Evolutionary conservation across 345 rosid species (phyloP).

Genomic region (Clarkia xantiana): DNA sequence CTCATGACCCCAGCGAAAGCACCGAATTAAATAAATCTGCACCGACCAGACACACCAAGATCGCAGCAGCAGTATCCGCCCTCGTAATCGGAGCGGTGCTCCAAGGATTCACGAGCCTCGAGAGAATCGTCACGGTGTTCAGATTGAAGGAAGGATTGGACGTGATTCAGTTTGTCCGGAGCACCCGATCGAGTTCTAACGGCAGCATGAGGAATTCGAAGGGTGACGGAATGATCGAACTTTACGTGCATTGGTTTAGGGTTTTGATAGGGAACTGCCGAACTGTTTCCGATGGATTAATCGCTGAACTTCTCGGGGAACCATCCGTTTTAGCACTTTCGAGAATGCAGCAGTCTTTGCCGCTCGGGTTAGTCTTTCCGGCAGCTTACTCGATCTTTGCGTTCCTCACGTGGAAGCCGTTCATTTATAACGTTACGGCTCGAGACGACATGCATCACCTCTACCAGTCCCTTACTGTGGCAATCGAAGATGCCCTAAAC

Average conservation of each 20-base stretch:
- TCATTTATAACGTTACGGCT: constrained; percentile 32
- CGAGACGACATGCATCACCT: constrained; percentile 80
- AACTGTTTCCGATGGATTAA: constrained; percentile 72
- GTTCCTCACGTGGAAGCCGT: constrained; percentile 67
- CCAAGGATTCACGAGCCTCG: constrained; percentile 86
- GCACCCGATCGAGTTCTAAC: constrained; percentile 58
- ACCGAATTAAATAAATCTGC: constrained; percentile 28
- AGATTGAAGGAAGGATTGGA: constrained; percentile 81
- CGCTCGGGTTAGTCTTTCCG: constrained; percentile 75
- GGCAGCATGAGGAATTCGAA: constrained; percentile 63
- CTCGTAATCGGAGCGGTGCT: constrained; percentile 69
- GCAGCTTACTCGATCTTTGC: constrained; percentile 83
- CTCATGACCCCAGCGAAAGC: constrained; percentile 42
- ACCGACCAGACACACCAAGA: constrained; percentile 41
- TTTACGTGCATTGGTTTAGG: constrained; percentile 84
- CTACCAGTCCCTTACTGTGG: constrained; percentile 58
- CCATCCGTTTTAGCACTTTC: constrained; percentile 73
- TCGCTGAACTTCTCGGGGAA: constrained; percentile 86
- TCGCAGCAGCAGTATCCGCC: constrained; percentile 72
- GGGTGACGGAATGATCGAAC: constrained; percentile 55
- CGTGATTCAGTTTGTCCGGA: constrained; percentile 66
- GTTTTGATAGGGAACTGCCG: constrained; percentile 78
- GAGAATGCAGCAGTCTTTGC: constrained; percentile 89
- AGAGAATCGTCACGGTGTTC: constrained; percentile 75
- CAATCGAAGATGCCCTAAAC: constrained; percentile 60